Evolutionary conservation across 495 filamentous ascomycete species (phyloP), one percentile per base, ranked within the genome.

Genomic region (Aspergillus indologenus): DNA sequence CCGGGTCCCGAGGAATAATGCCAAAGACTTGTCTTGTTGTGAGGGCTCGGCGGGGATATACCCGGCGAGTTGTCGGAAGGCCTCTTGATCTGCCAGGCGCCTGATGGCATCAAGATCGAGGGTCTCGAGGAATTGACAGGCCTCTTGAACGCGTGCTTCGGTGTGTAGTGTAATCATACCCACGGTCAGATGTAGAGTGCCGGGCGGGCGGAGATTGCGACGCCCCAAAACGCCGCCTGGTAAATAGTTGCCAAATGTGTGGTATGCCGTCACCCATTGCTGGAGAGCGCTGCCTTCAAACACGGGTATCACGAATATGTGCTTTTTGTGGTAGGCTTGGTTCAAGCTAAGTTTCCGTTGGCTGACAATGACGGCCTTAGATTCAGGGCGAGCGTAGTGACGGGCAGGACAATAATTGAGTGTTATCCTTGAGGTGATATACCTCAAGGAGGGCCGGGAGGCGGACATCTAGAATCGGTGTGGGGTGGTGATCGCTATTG

Each of bases 131-230:
- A 89, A 71, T 1, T 70, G 61, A 20, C 82, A 64, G 0, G 89
- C 91, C 44, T 77, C 76, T 5, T 85, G 77, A 0, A 96, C 62
- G 0, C 77, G 71, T 44, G 83, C 79, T 17, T 73, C 69, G 0
- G 70, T 80, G 1, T 81, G 68, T 11, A 96, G 82, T 58, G 84
- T 89, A 87, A 97, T 91, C 3, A 96, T 90, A 1, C 91, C 92
- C 7, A 96, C 71, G 1, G 93, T 96, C 2, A 96, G 74, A 71
- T 96, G 93, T 24, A 96, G 72, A 0, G 90, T 91, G 3, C 88
- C 90, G 5, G 92, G 61, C 0, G 93, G 92, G 20, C 93, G 77
- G 42, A 96, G 69, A 5, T 91, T 89, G 57, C 79, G 80, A 45
- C 78, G 68, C n/a, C n/a, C n/a, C n/a, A 0, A 87, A 85, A 42